Evolutionary conservation across 257 asterid species (phyloP), one percentile per base, ranked within the genome.

Genomic region (Salvia rosmarinus): DNA sequence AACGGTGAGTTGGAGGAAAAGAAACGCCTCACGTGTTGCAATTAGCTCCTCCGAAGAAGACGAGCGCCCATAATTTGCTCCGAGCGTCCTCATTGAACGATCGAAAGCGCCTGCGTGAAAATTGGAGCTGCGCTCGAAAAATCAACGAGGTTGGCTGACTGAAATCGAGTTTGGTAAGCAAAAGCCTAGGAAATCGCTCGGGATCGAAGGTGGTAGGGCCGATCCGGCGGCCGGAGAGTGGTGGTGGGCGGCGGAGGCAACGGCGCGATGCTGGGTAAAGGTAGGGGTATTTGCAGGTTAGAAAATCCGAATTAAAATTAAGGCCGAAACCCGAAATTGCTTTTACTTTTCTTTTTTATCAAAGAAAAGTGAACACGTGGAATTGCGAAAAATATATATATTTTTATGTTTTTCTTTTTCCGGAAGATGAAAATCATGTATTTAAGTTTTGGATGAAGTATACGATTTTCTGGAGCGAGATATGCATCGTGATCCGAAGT

Each of bases 211-310:
- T 25, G 75, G 40, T 5, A 11, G 54, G 32, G 12, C 44, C 64
- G 73, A 74, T 74, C 73, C 17, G 74, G 14, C 32, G 23, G 79
- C 35, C 57, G 68, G 78, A 40, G 62, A 52, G 47, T 13, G 71
- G 64, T 59, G 65, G 25, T 28, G 57, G 77, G 77, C 6, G 47
- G 71, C 28, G 55, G 47, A 2, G 64, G 67, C 59, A 58, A 58
- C 44, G 67, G 47, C 79, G 54, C 61, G 74, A 59, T 30, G 59
- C 19, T 75, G 79, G 40, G 51, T 23, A 39, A 60, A 61, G 42
- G 16, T 13, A 14, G 16, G 74, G 79, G 71, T 58, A 68, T 16
- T 12, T 14, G 56, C 79, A 52, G 78, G 61, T 72, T 4, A 44
- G 58, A n/a, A 32, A 25, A 47, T 28, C 23, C 5, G 21, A 28